Conservation (phyloP, 352 stramenopile species). For the Globisporangium cylindrosporum region DNA sequence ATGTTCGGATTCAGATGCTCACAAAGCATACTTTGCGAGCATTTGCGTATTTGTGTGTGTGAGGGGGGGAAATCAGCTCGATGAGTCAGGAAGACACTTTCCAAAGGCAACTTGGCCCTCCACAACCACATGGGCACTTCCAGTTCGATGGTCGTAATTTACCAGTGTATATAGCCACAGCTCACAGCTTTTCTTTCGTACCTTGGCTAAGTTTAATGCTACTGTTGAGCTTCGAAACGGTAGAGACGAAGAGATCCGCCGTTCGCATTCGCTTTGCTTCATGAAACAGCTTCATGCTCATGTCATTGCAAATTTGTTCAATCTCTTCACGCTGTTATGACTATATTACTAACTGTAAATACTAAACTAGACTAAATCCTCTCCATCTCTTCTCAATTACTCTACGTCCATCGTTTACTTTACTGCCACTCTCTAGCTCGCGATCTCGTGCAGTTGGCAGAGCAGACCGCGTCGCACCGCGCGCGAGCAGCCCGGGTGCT, state of each 20-base stretch:
- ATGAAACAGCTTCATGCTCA: neutral
- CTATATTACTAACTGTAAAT: neutral
- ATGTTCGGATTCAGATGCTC: no score
- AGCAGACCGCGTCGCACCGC: conserved; percentile 29
- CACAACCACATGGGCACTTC: neutral
- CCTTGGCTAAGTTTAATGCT: neutral
- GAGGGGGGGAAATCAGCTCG: neutral
- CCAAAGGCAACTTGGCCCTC: no score
- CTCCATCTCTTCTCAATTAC: neutral
- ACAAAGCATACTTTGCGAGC: no score
- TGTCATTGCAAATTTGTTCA: neutral
- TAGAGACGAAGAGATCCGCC: neutral
- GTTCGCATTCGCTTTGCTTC: neutral
- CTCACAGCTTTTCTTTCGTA: neutral
- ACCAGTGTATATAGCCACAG: neutral
- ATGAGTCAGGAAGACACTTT: neutral
- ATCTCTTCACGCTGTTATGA: neutral
- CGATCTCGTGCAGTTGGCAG: conserved; percentile 27
- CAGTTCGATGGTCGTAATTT: neutral
- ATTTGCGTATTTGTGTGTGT: no score
- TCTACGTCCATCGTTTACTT: neutral
- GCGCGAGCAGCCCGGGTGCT: conserved; percentile 24
- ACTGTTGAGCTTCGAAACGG: neutral
- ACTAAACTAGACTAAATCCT: neutral
- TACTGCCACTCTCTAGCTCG: neutral